phyloP scores from a whole-genome alignment of 176 grass and related monocot species.

The Triticum urartu region DNA sequence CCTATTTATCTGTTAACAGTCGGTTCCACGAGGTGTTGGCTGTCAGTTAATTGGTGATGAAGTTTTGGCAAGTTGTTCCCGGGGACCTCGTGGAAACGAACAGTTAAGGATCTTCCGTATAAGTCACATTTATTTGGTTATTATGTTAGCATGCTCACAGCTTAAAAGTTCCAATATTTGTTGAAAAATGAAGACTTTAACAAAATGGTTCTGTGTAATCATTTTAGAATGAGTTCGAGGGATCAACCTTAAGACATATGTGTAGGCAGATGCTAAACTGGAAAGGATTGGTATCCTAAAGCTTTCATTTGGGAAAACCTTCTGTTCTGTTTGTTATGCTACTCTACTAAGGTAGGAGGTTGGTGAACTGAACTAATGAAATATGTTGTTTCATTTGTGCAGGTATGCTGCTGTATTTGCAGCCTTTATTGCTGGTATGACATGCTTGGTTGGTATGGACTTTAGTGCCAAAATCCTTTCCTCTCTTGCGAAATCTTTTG shows the following conservation, averaged over 20 bases:
- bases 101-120: conserved; percentile 49
- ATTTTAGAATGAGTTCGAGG: not conserved
- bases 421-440: conserved; percentile 92
- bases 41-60: conserved; percentile 73
- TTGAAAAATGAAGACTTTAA: not conserved
- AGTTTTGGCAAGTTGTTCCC: conserved; percentile 70
- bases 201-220: not conserved
- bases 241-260: not conserved
- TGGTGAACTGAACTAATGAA: conserved; percentile 21
- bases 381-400: conserved; percentile 16
- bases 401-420: conserved; percentile 91
- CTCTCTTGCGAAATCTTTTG: conserved; percentile 71
- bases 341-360: not conserved
- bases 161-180: not conserved
- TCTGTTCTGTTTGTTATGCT: not conserved
- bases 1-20: conserved; percentile 45
- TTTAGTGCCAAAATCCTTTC: conserved; percentile 87
- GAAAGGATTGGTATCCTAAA: not conserved
- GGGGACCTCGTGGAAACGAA: conserved; percentile 81
- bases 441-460: conserved; percentile 84
- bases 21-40: conserved; percentile 60
- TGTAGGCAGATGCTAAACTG: not conserved
- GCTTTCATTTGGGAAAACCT: not conserved
- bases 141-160: not conserved
- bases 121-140: not conserved